Base-by-base conservation (phyloP, 1,284 basidiomycete species). In the Baeospora myosura region DNA sequence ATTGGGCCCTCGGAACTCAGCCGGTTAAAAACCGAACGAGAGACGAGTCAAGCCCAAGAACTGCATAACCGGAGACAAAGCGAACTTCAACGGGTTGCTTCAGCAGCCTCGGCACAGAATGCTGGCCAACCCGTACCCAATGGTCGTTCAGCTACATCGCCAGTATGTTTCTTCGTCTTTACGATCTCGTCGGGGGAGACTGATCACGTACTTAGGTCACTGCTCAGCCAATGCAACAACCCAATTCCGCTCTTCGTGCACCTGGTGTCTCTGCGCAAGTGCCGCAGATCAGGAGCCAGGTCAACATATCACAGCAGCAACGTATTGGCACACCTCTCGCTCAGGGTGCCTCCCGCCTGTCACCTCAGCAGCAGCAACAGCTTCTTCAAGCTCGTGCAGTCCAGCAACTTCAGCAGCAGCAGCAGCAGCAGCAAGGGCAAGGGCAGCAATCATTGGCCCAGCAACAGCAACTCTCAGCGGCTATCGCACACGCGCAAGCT, bases 1-100 rank as follows among this genome's bases (percentile, higher is more conserved):
- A 64, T 74, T 25, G 80, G 81, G 0, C 89, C 90, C 2, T 74
- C 69, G 7, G 88, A 92, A 52, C 67, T 92, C 21, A 80, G 81
- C 52, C 74, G 80, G 33, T 71, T 81, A 65, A 88, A 88, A 53
- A 70, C 74, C 3, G 86, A 88, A 42, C 65, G 68, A 45, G 70
- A 72, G 38, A 72, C 60, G 62, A 56, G 69, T 50, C 71, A 77
- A 34, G 44, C 60, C 60, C 12, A 68, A 66, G 50, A 65, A 69
- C 43, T 66, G 72, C 25, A 18, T 8, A 50, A 58, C 32, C 58
- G 61, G 48, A 73, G 72, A 41, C 76, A 72, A 45, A 73, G 73
- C 26, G 74, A 71, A 6, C 73, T 74, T 41, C 71, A 72, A 47
- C 69, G 72, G 43, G 60, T 66, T 18, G 57, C 67, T n/a, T 32